Base-by-base conservation (phyloP, 305 asterid species). In the Fraxinus sp. region DNA sequence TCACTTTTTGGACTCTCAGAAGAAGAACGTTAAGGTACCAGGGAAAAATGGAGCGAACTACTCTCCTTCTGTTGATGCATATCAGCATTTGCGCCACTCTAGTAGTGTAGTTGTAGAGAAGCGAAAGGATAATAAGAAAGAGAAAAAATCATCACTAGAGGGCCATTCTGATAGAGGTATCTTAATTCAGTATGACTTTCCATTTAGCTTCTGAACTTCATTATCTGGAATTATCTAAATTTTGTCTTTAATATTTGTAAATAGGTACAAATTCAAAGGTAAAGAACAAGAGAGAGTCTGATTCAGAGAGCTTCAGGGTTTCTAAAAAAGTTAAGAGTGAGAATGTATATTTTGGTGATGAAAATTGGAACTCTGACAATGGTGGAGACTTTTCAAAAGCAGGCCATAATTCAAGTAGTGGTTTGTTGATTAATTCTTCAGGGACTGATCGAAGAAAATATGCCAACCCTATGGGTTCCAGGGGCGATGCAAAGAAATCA, bases 271-370 rank as follows among this genome's bases (percentile, higher is more conserved):
- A 82, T 81, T 57, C 88, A 26, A 92, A 92, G 89, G 86, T 80
- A 83, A 90, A 84, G 88, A 90, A 81, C 93, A 91, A 85, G 82
- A 89, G 89, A 57, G 97, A 88, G 83, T 80, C 87, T 82, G 97
- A 86, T 83, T 55, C 79, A 77, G 97, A 91, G 77, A 89, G 86
- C 83, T 85, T 88, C 46, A 89, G 93, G 86, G 88, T 91, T 85
- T 89, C 90, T 81, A 97, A 94, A 91, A 94, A 95, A 88, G 76
- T 88, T 18, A 94, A 92, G 89, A 85, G 90, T 11, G 95, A 89
- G 83, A 93, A 89, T 77, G 73, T 82, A 10, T 88, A 41, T 80
- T 46, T 84, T 87, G 89, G 88, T 81, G 91, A 91, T 76, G 93
- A 87, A 83, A 89, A 87, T 87, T 86, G 89, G 90, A 80, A 84